Percentiles rank a stretch among this genome's conserved stretches.
phyloP scores from a whole-genome alignment of 768 basidiomycete species.

The Postia placenta region DNA sequence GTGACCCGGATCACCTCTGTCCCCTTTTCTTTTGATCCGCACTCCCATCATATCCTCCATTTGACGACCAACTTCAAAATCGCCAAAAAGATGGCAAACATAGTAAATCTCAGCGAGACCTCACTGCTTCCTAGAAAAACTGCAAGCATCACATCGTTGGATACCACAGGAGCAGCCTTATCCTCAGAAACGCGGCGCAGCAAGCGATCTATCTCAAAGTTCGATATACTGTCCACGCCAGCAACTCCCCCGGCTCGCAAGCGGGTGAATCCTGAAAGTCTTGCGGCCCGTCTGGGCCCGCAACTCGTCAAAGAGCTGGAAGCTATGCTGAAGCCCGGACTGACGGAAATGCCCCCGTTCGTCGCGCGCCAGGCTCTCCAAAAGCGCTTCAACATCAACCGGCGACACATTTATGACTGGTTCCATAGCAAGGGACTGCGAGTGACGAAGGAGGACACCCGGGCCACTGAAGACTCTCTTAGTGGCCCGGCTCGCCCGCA shows the following conservation, averaged over 20 bases:
- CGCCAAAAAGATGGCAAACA: neutral
- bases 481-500: constrained; percentile 11
- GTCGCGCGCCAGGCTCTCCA: constrained; percentile 64
- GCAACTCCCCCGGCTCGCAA: constrained; percentile 25
- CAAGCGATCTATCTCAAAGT: neutral
- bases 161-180: neutral
- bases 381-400: constrained; percentile 61
- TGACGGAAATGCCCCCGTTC: constrained; percentile 70
- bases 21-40: no score
- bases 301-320: constrained; percentile 69
- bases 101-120: neutral
- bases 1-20: no score
- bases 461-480: constrained; percentile 11
- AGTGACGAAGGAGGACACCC: constrained; percentile 22
- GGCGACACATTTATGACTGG: constrained; percentile 75
- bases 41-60: no score
- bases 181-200: neutral
- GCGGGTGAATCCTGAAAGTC: constrained; percentile 61
- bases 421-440: constrained; percentile 51
- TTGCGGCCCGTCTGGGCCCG: constrained; percentile 61
- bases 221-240: neutral
- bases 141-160: neutral
- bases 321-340: constrained; percentile 61
- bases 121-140: neutral
- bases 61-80: neutral